Conservation (phyloP, 768 basidiomycete genomes). For the Trametes maxima region DNA sequence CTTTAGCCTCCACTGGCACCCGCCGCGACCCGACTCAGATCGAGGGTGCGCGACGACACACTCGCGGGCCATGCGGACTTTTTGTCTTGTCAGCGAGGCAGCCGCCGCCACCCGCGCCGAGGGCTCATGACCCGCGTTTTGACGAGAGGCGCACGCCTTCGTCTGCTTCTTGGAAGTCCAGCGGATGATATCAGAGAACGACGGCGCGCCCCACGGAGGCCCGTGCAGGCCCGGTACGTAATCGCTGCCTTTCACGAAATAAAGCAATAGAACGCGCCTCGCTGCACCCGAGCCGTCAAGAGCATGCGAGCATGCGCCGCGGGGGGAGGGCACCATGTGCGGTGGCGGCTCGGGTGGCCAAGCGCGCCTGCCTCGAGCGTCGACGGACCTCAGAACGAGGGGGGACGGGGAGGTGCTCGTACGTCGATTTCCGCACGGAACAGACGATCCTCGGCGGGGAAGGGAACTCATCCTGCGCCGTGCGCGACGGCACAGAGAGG, state of each 20-base stretch:
- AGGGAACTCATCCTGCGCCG: background rate
- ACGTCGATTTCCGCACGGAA: constrained; percentile 1
- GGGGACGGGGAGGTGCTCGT: background rate
- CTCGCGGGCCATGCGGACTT: background rate
- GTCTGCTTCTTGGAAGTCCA: constrained; percentile 17
- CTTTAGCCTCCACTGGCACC: background rate
- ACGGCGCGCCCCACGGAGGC: constrained; percentile 14
- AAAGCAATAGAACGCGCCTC: background rate
- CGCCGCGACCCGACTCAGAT: background rate
- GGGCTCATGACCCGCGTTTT: constrained; percentile 10
- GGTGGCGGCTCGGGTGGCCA: constrained; percentile 13
- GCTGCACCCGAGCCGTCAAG: constrained; percentile 2
- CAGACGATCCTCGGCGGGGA: background rate
- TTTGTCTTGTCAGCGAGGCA: constrained; percentile 5
- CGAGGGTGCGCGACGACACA: constrained; percentile 14
- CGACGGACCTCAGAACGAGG: background rate
- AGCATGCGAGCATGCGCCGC: constrained; percentile 1
- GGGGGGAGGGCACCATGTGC: background rate
- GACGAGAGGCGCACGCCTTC: constrained; percentile 6
- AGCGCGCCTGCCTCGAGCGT: background rate
- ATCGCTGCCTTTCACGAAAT: constrained; percentile 11
- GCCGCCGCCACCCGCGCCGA: background rate
- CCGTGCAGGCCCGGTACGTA: constrained; percentile 20
- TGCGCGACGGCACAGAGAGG: background rate
- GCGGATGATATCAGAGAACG: constrained; percentile 14